Percentiles rank a stretch among this genome's conserved stretches.
Conservation (phyloP, 768 basidiomycete species). For the Lactifluus volemus region DNA sequence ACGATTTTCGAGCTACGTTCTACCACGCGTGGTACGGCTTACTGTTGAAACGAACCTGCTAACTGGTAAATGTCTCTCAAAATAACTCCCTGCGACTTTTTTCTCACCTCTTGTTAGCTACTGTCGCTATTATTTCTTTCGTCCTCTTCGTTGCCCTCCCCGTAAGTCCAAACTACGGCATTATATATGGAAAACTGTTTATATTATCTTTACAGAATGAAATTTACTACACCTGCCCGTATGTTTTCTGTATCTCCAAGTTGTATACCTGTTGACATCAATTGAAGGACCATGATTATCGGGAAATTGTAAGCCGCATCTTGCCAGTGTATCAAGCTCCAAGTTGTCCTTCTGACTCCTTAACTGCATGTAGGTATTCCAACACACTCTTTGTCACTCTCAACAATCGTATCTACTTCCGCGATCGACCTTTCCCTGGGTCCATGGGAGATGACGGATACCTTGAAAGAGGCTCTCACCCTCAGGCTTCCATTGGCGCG, state of each 20-base stretch:
- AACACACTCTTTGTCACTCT: slow-evolving; percentile 1
- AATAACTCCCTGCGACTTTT: not conserved
- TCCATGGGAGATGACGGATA: not conserved
- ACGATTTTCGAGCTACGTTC: not conserved
- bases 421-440: not conserved
- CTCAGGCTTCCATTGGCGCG: not conserved
- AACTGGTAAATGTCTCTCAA: slow-evolving; percentile 2
- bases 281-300: slow-evolving; percentile 17
- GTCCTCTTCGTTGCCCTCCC: slow-evolving; percentile 10
- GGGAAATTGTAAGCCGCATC: slow-evolving; percentile 12
- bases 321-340: not conserved
- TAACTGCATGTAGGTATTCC: not conserved
- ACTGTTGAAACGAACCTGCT: slow-evolving; percentile 24
- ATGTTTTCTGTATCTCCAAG: not conserved
- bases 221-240: slow-evolving; percentile 12
- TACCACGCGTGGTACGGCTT: slow-evolving; percentile 21
- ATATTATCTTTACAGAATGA: not conserved
- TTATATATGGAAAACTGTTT: not conserved
- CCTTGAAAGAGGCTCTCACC: not conserved
- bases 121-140: slow-evolving; percentile 5
- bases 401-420: slow-evolving; percentile 4
- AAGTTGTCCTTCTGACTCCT: not conserved
- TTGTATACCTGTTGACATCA: not conserved
- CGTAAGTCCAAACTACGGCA: not conserved
- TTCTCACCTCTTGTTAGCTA: not conserved